phyloP scores from a whole-genome alignment of 1,139 yeast genomes.

The Waltiozyma solani region DNA sequence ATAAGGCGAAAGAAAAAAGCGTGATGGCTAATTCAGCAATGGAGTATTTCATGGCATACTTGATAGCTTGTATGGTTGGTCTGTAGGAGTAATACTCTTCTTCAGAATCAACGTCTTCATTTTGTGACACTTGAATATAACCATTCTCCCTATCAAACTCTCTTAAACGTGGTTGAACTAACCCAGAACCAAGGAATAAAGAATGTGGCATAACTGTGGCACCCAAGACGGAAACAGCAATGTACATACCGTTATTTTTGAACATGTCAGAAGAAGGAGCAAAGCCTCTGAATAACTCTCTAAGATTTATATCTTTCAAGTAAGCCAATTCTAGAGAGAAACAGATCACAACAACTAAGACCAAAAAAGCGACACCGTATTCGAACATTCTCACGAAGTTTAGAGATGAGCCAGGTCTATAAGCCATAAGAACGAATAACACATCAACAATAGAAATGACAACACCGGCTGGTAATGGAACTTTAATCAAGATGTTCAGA shows the following conservation, averaged over 20 bases:
- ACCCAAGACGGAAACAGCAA: slow-evolving; percentile 71
- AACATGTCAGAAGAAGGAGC: slow-evolving; percentile 59
- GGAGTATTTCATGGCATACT: slow-evolving; percentile 57
- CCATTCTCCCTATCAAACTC: slow-evolving; percentile 46
- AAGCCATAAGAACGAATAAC: slow-evolving; percentile 62
- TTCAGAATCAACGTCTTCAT: slow-evolving; percentile 15
- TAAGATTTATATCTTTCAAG: slow-evolving; percentile 35
- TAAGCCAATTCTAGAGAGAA: slow-evolving; percentile 59
- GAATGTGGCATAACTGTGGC: slow-evolving; percentile 84
- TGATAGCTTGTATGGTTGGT: slow-evolving; percentile 58
- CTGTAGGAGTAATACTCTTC: slow-evolving; percentile 29
- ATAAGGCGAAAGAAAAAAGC: slow-evolving; percentile 62
- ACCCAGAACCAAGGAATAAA: slow-evolving; percentile 62
- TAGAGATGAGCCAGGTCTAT: slow-evolving; percentile 60
- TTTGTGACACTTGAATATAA: slow-evolving; percentile 22
- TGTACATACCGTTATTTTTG: slow-evolving; percentile 52
- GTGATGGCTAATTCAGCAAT: slow-evolving; percentile 57
- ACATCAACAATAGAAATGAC: slow-evolving; percentile 65
- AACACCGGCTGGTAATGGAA: slow-evolving; percentile 77
- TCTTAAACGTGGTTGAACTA: slow-evolving; percentile 63
- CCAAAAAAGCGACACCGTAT: slow-evolving; percentile 52
- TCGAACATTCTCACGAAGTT: slow-evolving; percentile 58
- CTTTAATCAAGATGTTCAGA: slow-evolving; percentile 51
- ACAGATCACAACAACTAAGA: slow-evolving; percentile 61
- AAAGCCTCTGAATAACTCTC: slow-evolving; percentile 57